Percentiles rank a stretch among this genome's conserved stretches.
phyloP scores from a whole-genome alignment of 495 filamentous ascomycete species.

The Xylaria cubensis region DNA sequence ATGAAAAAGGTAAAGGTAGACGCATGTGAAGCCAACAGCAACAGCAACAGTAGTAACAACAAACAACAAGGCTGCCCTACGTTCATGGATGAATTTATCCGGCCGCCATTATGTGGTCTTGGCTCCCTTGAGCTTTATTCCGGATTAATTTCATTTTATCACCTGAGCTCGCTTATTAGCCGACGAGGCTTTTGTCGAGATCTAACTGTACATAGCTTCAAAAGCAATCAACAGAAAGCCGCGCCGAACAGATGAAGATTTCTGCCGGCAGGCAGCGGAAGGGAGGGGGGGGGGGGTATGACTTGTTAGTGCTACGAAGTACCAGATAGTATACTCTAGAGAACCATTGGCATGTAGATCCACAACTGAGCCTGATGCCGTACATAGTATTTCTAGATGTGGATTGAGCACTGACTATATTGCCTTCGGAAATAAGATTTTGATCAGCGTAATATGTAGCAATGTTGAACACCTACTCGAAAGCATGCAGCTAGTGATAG shows the following conservation, averaged over 20 bases:
- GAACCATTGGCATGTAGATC: neutral
- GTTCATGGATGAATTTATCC: constrained; percentile 1
- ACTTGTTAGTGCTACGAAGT: constrained; percentile 10
- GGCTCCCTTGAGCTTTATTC: neutral
- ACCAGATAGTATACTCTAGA: neutral
- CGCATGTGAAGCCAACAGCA: neutral
- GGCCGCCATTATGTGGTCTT: neutral
- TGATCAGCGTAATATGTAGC: neutral
- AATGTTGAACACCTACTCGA: neutral
- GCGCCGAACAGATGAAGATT: constrained; percentile 1
- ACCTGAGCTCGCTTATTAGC: constrained; percentile 10
- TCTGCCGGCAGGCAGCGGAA: constrained; percentile 11
- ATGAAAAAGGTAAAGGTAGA: neutral
- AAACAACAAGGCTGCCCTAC: neutral
- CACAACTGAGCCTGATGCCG: no score
- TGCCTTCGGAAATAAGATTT: neutral
- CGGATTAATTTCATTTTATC: neutral
- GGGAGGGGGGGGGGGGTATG: neutral
- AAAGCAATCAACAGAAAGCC: constrained; percentile 27
- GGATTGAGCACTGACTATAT: neutral
- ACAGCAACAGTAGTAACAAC: neutral
- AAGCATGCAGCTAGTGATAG: neutral
- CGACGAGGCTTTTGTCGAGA: neutral
- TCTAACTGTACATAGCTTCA: neutral
- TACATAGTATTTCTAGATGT: neutral